Base-by-base conservation (phyloP, 495 filamentous ascomycete genomes). In the Coniosporium apollinis region DNA sequence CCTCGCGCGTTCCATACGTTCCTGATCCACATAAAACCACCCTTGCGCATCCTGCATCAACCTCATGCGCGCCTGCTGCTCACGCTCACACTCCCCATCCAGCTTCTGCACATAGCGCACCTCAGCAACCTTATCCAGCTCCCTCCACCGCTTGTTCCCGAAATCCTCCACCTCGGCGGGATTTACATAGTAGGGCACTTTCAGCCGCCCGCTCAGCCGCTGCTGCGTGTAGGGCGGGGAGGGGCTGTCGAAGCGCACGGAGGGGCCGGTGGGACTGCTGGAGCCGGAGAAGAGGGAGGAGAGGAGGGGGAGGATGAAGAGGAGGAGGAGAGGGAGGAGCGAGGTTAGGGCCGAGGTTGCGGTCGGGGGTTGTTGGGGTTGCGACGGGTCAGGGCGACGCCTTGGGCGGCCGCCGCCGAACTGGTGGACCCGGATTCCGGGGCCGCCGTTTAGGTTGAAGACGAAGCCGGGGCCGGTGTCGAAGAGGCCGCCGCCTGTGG, bases 321-420 rank as follows among this genome's bases (percentile, higher is more conserved):
- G 50, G 55, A 97, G 87, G 39, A 97, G 74, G 34, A 97, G 72
- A 15, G 87, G 89, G 2, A 96, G 63, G 4, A 96, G 63, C 30
- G 70, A 63, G 40, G 71, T 54, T 32, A 82, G 36, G 9, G 53
- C 41, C 15, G 29, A 40, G 16, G 35, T 28, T 3, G 41, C 29
- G 20, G 22, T 39, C 3, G 45, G 34, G 17, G 36, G 31, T 28
- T 43, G 36, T 14, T 41, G 41, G 11, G 39, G 34, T 32, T 47
- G 36, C 13, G 43, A 33, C 4, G 44, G 30, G 14, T 39, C 42
- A 6, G 57, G 56, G 2, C 57, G 44, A 36, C 54, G 32, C 19
- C 56, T 48, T 5, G 57, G 57, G 11, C 45, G 34, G 11, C 43
- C 44, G 28, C 56, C 56, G 36, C 52, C 52, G 41, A 61, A 61